Base-by-base conservation (phyloP, 352 stramenopile genomes). In the Aphanomyces astaci region DNA sequence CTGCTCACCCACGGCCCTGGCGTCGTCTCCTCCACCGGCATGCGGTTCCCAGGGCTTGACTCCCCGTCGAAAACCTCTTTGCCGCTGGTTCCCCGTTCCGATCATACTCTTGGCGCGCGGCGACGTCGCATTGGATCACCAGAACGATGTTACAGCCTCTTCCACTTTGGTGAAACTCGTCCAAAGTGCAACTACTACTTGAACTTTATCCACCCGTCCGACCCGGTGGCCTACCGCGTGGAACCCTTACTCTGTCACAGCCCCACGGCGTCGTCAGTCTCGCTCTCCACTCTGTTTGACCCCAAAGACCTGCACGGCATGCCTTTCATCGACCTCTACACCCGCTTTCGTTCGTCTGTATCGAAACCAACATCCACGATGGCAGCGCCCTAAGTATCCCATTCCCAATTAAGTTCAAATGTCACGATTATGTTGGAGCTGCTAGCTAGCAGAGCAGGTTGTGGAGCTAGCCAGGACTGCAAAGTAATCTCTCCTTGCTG, bases 201-300 rank as follows among this genome's bases (percentile, higher is more conserved):
- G 57, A 97, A 97, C 73, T 80, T 97, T 30, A 95, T 96, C 66
- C 90, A 97, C 71, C 87, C 88, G 19, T 95, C 96, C 46, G 90
- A 97, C 63, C 89, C 90, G 4, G 90, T 97, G 60, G 89, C 88
- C 17, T 97, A 96, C 59, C 84, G 90, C 24, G 79, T 97, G 30
- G 90, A 96, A 66, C 90, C 90, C 22, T 73, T 97, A 32, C 51
- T 59, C 0, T 40, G 19, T 13, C 22, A 96, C 59, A 83, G 90
- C 27, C 78, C 63, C 81, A 94, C 71, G 92, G 84, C 24, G 82
- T 83, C n/a, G 83, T 93, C 0, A 83, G 92, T 45, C 70, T 92
- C 39, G 89, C 91, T 69, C 78, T 91, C 63, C 1, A 64, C 39
- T 28, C 52, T 46, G 19, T 39, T 53, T 24, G 45, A n/a, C 13